phyloP scores from a whole-genome alignment of 371 early-diverging fungal species.

The Fennellomyces sp. region DNA sequence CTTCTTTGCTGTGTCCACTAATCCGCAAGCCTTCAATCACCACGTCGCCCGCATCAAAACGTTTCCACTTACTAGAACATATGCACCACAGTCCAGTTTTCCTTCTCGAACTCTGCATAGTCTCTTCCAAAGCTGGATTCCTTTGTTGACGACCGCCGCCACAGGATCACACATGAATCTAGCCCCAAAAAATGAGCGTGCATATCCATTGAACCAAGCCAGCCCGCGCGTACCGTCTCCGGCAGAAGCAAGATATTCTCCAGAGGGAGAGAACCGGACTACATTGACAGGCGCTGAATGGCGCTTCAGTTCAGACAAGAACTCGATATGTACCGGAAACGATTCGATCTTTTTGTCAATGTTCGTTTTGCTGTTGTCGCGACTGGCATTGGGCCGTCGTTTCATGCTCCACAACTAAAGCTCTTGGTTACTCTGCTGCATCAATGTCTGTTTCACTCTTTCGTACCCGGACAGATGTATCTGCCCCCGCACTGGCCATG shows the following conservation, averaged over 20 bases:
- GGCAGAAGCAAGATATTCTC: constrained; percentile 82
- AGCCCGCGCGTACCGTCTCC: constrained; percentile 75
- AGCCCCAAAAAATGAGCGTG: neutral
- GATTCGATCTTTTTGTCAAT: constrained; percentile 13
- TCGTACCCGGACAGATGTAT: constrained; percentile 84
- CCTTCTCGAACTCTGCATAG: constrained; percentile 42
- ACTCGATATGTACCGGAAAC: constrained; percentile 73
- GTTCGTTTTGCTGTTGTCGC: constrained; percentile 1
- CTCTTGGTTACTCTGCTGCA: neutral
- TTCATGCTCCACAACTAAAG: constrained; percentile 73
- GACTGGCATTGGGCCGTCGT: constrained; percentile 17
- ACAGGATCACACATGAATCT: constrained; percentile 88
- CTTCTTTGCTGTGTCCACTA: constrained; percentile 68
- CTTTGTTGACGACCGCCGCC: constrained; percentile 63
- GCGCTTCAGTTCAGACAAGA: constrained; percentile 79
- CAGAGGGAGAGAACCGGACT: constrained; percentile 89
- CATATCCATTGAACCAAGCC: neutral
- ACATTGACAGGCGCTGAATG: constrained; percentile 93
- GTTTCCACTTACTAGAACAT: constrained; percentile 51
- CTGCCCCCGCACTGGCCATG: constrained; percentile 93
- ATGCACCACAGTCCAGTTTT: constrained; percentile 61
- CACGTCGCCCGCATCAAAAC: too few species aligned
- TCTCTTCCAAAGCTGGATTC: constrained; percentile 36
- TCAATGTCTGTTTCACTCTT: neutral
- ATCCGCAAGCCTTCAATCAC: too few species aligned